Evolutionary conservation across 1,284 basidiomycete species (phyloP).

Genomic region (Pseudozyma pruni): DNA sequence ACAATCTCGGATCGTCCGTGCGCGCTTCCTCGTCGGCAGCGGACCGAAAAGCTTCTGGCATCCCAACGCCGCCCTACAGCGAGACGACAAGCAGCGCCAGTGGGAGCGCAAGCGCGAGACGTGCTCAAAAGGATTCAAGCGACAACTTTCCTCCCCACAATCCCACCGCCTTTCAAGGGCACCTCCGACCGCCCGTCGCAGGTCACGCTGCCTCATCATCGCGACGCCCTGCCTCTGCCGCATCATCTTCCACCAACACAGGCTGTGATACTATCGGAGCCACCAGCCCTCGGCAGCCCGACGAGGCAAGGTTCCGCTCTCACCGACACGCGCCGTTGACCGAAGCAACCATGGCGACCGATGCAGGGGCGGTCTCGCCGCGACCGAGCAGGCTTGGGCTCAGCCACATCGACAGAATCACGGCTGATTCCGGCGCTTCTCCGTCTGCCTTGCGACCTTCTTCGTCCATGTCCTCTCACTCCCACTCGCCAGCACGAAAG

Average conservation of each 20-base stretch:
- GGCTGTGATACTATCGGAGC: slow-evolving; percentile 40
- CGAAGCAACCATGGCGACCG: neutral
- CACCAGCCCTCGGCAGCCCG: slow-evolving; percentile 19
- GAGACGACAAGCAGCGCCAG: slow-evolving; percentile 40
- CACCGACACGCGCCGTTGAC: neutral
- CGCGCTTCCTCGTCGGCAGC: neutral
- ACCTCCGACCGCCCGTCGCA: slow-evolving; percentile 1
- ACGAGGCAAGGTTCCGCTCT: slow-evolving; percentile 9
- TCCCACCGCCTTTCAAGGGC: neutral
- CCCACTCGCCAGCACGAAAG: slow-evolving; percentile 20
- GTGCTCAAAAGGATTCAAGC: slow-evolving; percentile 24
- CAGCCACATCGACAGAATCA: neutral
- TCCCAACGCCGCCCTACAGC: slow-evolving; percentile 47
- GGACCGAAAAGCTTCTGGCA: slow-evolving; percentile 3
- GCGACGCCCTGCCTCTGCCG: slow-evolving; percentile 27
- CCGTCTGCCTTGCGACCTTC: slow-evolving; percentile 16
- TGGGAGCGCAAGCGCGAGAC: slow-evolving; percentile 28
- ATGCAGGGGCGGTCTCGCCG: neutral
- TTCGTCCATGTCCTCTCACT: slow-evolving; percentile 16
- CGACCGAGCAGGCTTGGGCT: slow-evolving; percentile 1
- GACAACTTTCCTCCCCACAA: slow-evolving; percentile 4
- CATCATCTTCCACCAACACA: slow-evolving; percentile 34
- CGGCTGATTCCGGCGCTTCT: slow-evolving; percentile 4
- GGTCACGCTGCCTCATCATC: neutral
- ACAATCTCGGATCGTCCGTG: neutral